Conservation (phyloP, 768 basidiomycete genomes). For the Mycena leptocephala region DNA sequence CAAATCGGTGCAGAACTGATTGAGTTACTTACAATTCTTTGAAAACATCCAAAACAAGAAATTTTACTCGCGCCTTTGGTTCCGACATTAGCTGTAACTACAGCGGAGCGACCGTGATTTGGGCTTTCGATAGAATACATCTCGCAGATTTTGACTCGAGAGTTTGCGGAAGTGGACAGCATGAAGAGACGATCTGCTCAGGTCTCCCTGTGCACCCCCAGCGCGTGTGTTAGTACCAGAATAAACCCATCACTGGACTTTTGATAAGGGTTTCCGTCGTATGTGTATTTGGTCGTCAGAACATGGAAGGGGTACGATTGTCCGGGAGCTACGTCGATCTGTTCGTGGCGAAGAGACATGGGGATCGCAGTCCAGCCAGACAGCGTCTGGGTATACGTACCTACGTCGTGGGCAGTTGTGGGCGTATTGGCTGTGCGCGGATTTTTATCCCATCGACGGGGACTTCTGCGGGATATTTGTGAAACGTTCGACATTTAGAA, state of each 20-base stretch:
- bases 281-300: slow-evolving; percentile 7
- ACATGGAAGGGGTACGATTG: slow-evolving; percentile 15
- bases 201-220: slow-evolving; percentile 20
- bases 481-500: too few species aligned
- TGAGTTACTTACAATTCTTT: too few species aligned
- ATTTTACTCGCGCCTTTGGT: too few species aligned
- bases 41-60: too few species aligned
- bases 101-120: slow-evolving; percentile 15
- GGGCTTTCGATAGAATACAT: slow-evolving; percentile 11
- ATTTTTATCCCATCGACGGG: too few species aligned
- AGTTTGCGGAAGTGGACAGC: neutral
- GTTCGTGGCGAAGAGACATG: neutral
- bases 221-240: slow-evolving; percentile 11
- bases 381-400: too few species aligned
- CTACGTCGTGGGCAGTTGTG: too few species aligned
- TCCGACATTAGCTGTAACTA: too few species aligned
- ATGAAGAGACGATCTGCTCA: slow-evolving; percentile 13
- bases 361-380: too few species aligned
- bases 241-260: neutral
- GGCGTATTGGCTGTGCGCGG: too few species aligned
- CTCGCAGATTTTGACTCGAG: neutral
- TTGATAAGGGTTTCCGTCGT: neutral
- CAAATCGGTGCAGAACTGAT: too few species aligned
- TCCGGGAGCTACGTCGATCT: neutral
- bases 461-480: too few species aligned